phyloP scores from a whole-genome alignment of 495 filamentous ascomycete genomes.

The Penicillium flavigenum region DNA sequence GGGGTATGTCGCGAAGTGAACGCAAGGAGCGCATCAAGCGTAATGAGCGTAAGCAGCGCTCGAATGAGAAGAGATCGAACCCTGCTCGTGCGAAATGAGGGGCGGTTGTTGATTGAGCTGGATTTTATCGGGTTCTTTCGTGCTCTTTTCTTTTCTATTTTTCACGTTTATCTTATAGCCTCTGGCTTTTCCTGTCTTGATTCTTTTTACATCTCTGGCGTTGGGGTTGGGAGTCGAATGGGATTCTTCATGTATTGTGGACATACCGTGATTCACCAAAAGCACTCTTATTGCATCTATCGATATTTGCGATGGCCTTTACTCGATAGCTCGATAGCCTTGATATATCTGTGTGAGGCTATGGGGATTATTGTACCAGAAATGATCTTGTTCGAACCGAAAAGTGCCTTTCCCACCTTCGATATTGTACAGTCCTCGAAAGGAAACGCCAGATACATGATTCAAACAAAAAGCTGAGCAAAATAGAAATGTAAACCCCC shows the following conservation, averaged over 20 bases:
- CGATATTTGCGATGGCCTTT: conserved; percentile 9
- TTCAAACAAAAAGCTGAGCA: conserved; percentile 10
- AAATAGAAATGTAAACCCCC: neutral
- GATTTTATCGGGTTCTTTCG: neutral
- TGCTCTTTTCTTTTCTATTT: conserved; percentile 7
- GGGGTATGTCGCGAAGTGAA: conserved; percentile 62
- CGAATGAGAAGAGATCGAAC: conserved; percentile 59
- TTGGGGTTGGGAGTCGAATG: conserved; percentile 32
- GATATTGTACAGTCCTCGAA: conserved; percentile 28
- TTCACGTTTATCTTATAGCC: conserved; percentile 6
- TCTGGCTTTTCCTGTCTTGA: conserved; percentile 11
- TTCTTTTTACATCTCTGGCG: conserved; percentile 24
- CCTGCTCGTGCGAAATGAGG: conserved; percentile 27
- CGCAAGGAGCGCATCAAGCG: conserved; percentile 63
- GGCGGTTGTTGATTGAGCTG: conserved; percentile 24
- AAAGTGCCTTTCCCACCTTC: conserved; percentile 25
- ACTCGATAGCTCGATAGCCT: conserved; percentile 12
- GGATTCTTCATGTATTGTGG: conserved; percentile 17
- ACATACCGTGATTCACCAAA: conserved; percentile 22
- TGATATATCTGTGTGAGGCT: conserved; percentile 3
- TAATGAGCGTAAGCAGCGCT: conserved; percentile 68
- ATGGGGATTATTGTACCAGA: conserved; percentile 6
- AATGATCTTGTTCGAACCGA: conserved; percentile 22
- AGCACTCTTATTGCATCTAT: conserved; percentile 24
- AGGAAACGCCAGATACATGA: conserved; percentile 22